A percentile compares a stretch with the other conserved stretches of the same genome.
Conservation (phyloP, 192 early-diverging fungal species). For the Podila horticola region DNA sequence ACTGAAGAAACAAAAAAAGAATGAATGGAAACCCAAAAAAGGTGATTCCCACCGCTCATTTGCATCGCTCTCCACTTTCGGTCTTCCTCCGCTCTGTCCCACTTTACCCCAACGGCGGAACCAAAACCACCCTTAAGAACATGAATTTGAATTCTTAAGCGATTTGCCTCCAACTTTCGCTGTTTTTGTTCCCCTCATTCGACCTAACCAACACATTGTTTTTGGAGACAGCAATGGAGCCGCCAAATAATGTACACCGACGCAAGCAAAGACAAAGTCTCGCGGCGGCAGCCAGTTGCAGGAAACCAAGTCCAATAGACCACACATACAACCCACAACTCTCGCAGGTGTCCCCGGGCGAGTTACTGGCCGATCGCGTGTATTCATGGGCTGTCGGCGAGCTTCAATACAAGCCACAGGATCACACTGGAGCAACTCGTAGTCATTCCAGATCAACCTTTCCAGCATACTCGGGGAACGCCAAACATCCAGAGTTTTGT, state of each 20-base stretch:
- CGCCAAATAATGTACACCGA: background rate
- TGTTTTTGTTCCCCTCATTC: no score
- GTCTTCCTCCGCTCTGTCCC: background rate
- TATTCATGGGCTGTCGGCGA: slow-evolving; percentile 28
- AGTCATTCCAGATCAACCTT: background rate
- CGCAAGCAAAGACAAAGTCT: background rate
- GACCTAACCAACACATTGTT: no score
- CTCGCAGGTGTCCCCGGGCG: background rate
- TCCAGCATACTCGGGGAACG: background rate
- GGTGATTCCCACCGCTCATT: background rate
- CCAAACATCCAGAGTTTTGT: background rate
- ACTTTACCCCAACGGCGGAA: background rate
- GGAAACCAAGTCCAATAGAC: background rate
- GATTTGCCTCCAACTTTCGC: no score
- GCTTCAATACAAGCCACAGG: slow-evolving; percentile 23
- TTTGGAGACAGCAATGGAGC: no score
- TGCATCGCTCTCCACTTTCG: no score
- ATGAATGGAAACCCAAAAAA: background rate
- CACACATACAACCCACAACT: background rate
- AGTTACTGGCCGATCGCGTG: slow-evolving; percentile 17
- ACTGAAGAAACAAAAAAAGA: slow-evolving; percentile 1
- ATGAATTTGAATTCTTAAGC: no score
- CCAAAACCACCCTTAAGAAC: no score
- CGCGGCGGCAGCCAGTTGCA: background rate
- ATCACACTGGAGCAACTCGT: background rate